phyloP scores from a whole-genome alignment of 169 alveolate genomes.

The Cryptosporidium andersoni region DNA sequence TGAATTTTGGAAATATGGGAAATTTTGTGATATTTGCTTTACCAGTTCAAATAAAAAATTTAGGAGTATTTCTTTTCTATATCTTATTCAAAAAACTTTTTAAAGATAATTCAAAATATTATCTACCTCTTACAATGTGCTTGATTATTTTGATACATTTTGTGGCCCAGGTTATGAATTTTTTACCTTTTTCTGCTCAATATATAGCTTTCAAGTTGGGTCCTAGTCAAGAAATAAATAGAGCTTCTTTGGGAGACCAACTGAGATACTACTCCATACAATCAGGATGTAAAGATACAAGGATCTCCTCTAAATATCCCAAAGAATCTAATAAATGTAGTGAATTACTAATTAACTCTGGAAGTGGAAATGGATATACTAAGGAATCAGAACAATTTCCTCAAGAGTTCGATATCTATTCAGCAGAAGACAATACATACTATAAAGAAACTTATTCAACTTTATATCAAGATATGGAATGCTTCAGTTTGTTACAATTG shows the following conservation, averaged over 20 bases:
- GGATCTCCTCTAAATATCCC: no score
- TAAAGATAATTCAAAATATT: background rate
- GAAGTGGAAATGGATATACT: no score
- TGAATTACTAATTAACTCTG: no score
- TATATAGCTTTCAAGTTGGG: slow-evolving; percentile 53
- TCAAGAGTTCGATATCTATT: no score
- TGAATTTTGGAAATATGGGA: no score
- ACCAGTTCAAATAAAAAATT: slow-evolving; percentile 47
- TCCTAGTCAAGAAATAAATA: slow-evolving; percentile 60
- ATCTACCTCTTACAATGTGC: slow-evolving; percentile 47
- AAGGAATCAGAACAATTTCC: no score
- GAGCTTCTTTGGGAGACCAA: slow-evolving; percentile 48
- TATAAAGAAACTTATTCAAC: background rate
- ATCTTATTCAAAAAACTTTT: slow-evolving; percentile 15
- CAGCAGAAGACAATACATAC: no score
- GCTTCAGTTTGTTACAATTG: slow-evolving; percentile 12
- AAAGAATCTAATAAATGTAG: no score
- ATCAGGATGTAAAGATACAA: no score
- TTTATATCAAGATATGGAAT: slow-evolving; percentile 57
- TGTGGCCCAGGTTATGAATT: slow-evolving; percentile 7
- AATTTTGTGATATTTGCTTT: background rate
- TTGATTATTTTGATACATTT: slow-evolving; percentile 1
- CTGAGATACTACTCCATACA: background rate
- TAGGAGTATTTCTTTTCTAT: slow-evolving; percentile 23
- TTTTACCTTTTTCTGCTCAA: slow-evolving; percentile 39